Conservation (phyloP, 176 grass and related monocot genomes). For the Otatea glauca region DNA sequence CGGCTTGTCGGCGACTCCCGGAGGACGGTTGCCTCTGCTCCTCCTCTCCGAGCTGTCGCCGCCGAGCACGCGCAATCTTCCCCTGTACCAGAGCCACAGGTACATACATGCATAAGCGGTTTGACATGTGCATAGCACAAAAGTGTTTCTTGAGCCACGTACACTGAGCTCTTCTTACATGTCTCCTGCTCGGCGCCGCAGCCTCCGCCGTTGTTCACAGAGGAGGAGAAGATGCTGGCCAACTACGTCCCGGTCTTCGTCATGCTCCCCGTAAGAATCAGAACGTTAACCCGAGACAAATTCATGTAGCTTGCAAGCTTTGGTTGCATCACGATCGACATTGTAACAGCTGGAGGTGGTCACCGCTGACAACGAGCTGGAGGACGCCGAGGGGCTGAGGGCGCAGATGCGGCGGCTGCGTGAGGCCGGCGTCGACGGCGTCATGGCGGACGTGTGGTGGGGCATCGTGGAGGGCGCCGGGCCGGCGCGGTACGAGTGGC, state of each 20-base stretch:
- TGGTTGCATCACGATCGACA: background rate
- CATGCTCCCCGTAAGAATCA: slow-evolving; percentile 72
- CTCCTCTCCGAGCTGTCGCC: background rate
- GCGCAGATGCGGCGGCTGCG: slow-evolving; percentile 55
- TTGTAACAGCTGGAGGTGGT: slow-evolving; percentile 61
- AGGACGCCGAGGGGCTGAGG: slow-evolving; percentile 53
- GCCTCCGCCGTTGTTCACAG: slow-evolving; percentile 39
- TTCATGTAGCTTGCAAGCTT: background rate
- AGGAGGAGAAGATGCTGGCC: slow-evolving; percentile 57
- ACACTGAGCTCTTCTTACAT: background rate
- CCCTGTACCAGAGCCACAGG: slow-evolving; percentile 25
- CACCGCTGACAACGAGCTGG: slow-evolving; percentile 45
- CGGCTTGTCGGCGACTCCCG: background rate
- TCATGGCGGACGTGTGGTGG: slow-evolving; percentile 91
- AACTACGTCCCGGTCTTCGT: slow-evolving; percentile 86
- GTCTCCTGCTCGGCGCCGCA: background rate
- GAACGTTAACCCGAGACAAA: background rate
- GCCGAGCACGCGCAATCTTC: slow-evolving; percentile 24
- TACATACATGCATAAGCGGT: background rate
- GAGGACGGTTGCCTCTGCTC: background rate
- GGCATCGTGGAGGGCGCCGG: slow-evolving; percentile 62
- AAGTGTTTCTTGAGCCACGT: background rate
- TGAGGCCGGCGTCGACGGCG: slow-evolving; percentile 55
- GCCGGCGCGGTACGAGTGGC: slow-evolving; percentile 64
- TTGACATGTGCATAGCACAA: no score